phyloP scores from a whole-genome alignment of 2,329 filamentous ascomycete species.

The Fusarium foetens region DNA sequence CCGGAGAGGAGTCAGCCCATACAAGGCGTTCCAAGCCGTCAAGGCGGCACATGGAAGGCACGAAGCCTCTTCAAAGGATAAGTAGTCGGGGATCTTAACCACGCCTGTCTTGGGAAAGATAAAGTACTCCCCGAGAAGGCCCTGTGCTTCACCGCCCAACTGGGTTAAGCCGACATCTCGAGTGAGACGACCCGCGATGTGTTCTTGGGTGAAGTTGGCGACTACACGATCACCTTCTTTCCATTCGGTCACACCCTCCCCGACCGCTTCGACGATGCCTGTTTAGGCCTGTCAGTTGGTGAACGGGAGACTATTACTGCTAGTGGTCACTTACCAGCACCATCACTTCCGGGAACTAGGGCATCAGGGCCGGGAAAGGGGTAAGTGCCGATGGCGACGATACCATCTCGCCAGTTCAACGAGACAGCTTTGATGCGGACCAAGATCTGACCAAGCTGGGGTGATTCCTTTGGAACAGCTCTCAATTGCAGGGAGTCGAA shows the following conservation, averaged over 20 bases:
- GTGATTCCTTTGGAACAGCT: neutral
- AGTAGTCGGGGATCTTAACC: neutral
- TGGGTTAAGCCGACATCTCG: neutral
- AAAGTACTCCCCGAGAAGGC: neutral
- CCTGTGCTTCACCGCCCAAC: neutral
- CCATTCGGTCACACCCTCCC: neutral
- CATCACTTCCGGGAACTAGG: neutral
- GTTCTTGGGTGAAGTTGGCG: neutral
- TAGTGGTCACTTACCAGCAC: neutral
- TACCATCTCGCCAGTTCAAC: neutral
- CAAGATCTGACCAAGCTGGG: neutral
- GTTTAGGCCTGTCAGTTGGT: neutral
- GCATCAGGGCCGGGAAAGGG: neutral
- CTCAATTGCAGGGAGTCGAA: neutral
- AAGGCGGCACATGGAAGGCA: neutral
- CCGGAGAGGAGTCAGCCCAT: neutral
- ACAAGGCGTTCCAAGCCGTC: neutral
- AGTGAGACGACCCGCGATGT: neutral
- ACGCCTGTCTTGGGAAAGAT: neutral
- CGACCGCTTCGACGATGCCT: neutral
- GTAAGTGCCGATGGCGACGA: neutral
- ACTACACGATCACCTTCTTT: neutral
- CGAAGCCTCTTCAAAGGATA: neutral
- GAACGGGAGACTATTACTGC: neutral
- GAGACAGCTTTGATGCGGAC: neutral